Percentiles rank a stretch among this genome's conserved stretches.
Evolutionary conservation across 192 early-diverging fungal genomes (phyloP).

Genomic region (Podila horticola): DNA sequence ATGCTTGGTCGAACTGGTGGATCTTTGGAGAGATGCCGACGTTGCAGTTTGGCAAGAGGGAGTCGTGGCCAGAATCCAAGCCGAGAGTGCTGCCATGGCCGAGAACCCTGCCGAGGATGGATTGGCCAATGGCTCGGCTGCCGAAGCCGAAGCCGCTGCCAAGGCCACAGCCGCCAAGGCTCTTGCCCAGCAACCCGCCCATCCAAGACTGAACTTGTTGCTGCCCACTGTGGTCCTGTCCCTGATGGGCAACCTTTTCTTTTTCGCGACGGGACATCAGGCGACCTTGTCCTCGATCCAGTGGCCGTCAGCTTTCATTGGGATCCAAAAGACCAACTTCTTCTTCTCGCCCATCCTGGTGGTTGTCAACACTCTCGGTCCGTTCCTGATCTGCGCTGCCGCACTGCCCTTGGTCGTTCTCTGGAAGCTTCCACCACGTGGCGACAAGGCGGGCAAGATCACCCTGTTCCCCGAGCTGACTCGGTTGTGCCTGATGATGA

Average conservation of each 20-base stretch:
- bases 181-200: slow-evolving; percentile 10
- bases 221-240: slow-evolving; percentile 59
- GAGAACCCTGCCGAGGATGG: neutral
- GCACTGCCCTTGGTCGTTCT: slow-evolving; percentile 68
- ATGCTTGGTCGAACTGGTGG: slow-evolving; percentile 59
- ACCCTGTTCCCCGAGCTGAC: slow-evolving; percentile 53
- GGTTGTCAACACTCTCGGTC: slow-evolving; percentile 79
- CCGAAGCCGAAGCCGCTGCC: slow-evolving; percentile 2
- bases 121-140: neutral
- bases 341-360: slow-evolving; percentile 76
- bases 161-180: slow-evolving; percentile 7
- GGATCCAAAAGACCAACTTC: slow-evolving; percentile 78
- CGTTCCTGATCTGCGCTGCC: slow-evolving; percentile 59
- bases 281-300: slow-evolving; percentile 89
- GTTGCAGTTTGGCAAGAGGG: slow-evolving; percentile 28
- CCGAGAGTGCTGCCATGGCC: slow-evolving; percentile 10
- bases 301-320: slow-evolving; percentile 91
- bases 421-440: slow-evolving; percentile 62
- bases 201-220: slow-evolving; percentile 36
- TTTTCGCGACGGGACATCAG: slow-evolving; percentile 95
- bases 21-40: slow-evolving; percentile 49
- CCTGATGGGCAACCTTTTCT: slow-evolving; percentile 68
- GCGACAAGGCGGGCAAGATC: slow-evolving; percentile 49
- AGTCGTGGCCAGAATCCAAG: slow-evolving; percentile 11
- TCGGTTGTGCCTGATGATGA: slow-evolving; percentile 57